phyloP scores from a whole-genome alignment of 2,329 filamentous ascomycete genomes.

The Colletotrichum filicis region DNA sequence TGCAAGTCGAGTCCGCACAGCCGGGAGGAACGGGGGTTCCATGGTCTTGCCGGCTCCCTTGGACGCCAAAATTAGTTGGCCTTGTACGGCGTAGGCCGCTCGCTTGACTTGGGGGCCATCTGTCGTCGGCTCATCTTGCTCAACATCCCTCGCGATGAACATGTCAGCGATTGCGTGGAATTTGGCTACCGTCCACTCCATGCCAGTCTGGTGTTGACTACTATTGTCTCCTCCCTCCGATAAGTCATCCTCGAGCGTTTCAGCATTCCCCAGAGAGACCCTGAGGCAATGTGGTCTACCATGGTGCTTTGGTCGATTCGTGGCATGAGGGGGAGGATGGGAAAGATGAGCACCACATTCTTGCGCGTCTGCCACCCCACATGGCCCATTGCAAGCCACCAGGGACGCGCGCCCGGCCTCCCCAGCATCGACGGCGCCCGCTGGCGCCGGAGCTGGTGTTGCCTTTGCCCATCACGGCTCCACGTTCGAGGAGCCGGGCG shows the following conservation, averaged over 20 bases:
- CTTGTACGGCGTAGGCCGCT: neutral
- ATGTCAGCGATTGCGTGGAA: conserved; percentile 11
- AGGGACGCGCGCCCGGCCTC: conserved; percentile 26
- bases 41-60: conserved; percentile 19
- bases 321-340: conserved; percentile 1
- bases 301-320: neutral
- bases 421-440: conserved; percentile 13
- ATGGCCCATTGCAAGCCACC: conserved; percentile 17
- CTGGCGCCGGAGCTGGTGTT: conserved; percentile 18
- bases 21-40: conserved; percentile 5
- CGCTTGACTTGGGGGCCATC: conserved; percentile 8
- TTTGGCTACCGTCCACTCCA: conserved; percentile 9
- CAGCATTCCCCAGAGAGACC: conserved; percentile 22
- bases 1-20: conserved; percentile 12
- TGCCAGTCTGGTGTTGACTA: neutral
- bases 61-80: conserved; percentile 14
- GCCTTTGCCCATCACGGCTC: conserved; percentile 7
- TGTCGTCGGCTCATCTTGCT: conserved; percentile 14
- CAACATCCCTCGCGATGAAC: conserved; percentile 15
- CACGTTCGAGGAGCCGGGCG: neutral
- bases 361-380: conserved; percentile 12
- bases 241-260: conserved; percentile 13
- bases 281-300: neutral
- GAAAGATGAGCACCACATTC: conserved; percentile 14
- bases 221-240: neutral